A percentile compares a stretch with the other conserved stretches of the same genome.
phyloP scores from a whole-genome alignment of 1,284 basidiomycete species.

The Gymnopus androsaceus region DNA sequence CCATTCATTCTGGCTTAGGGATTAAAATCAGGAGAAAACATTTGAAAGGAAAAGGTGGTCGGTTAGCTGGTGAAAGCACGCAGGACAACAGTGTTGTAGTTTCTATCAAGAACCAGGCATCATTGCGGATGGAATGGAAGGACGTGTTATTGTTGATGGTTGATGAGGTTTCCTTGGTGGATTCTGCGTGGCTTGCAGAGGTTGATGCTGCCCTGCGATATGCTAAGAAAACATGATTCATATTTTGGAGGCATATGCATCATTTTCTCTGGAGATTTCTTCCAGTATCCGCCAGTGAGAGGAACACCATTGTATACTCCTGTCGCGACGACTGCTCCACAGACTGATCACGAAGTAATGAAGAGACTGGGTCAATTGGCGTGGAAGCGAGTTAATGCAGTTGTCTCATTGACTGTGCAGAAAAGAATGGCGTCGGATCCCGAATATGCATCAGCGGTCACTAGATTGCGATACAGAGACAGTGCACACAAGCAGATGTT shows the following conservation, averaged over 20 bases:
- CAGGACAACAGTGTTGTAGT: background rate
- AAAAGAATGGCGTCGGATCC: constrained; percentile 1
- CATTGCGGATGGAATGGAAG: constrained; percentile 2
- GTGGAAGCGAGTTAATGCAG: constrained; percentile 4
- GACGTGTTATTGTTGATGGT: background rate
- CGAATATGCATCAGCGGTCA: constrained; percentile 1
- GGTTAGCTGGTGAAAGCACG: background rate
- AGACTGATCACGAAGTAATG: background rate
- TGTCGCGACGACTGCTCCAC: background rate
- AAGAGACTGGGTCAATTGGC: background rate
- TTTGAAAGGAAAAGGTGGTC: background rate
- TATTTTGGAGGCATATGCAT: constrained; percentile 5
- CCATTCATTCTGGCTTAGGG: constrained; percentile 25
- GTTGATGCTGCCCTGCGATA: constrained; percentile 7
- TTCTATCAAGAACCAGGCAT: background rate
- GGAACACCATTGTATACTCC: constrained; percentile 5
- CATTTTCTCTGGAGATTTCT: constrained; percentile 7
- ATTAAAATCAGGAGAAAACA: constrained; percentile 11
- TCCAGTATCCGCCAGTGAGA: constrained; percentile 1
- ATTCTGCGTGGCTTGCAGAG: background rate
- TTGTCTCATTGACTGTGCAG: constrained; percentile 1
- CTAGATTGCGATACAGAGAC: background rate
- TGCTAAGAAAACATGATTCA: background rate
- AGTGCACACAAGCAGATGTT: background rate
- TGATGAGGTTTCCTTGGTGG: constrained; percentile 7